Evolutionary conservation across 148 eudicot genomes (phyloP).

Genomic region (Rhododendron mucronatum): DNA sequence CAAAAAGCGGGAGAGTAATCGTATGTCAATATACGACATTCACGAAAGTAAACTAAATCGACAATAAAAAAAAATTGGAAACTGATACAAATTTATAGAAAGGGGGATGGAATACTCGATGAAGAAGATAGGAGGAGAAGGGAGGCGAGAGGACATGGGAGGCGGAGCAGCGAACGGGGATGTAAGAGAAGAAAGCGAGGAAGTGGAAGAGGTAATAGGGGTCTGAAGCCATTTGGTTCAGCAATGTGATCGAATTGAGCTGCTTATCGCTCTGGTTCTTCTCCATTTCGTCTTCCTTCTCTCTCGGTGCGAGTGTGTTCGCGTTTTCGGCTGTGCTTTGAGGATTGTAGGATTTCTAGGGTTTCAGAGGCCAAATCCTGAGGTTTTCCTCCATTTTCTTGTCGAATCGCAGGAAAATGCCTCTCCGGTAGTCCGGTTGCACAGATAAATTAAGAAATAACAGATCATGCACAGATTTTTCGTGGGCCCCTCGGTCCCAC

Average conservation of each 20-base stretch:
- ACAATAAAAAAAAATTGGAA: neutral
- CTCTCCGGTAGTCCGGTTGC: neutral
- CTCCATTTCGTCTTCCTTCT: conserved; percentile 17
- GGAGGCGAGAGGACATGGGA: conserved; percentile 45
- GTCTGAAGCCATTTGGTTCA: conserved; percentile 55
- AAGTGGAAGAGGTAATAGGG: conserved; percentile 69
- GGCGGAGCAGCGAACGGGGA: conserved; percentile 75
- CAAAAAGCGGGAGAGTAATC: neutral
- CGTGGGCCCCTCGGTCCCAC: too few relatives aligned
- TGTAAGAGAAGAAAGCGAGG: conserved; percentile 76
- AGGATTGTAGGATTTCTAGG: neutral
- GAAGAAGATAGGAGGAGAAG: conserved; percentile 54
- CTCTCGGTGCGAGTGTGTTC: conserved; percentile 9
- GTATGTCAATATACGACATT: neutral
- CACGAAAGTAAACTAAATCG: neutral
- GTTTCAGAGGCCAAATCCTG: neutral
- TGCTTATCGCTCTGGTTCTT: conserved; percentile 20
- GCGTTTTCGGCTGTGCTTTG: conserved; percentile 2
- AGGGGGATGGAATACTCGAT: conserved; percentile 47
- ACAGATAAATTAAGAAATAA: too few relatives aligned
- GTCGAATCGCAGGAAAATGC: neutral
- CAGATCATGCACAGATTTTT: too few relatives aligned
- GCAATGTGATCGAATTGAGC: conserved; percentile 34
- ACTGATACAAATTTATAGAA: neutral
- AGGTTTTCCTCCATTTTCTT: conserved; percentile 2